A percentile compares a stretch with the other conserved stretches of the same genome.
Evolutionary conservation across 495 filamentous ascomycete genomes (phyloP).

Genomic region (Venustampulla echinocandica): DNA sequence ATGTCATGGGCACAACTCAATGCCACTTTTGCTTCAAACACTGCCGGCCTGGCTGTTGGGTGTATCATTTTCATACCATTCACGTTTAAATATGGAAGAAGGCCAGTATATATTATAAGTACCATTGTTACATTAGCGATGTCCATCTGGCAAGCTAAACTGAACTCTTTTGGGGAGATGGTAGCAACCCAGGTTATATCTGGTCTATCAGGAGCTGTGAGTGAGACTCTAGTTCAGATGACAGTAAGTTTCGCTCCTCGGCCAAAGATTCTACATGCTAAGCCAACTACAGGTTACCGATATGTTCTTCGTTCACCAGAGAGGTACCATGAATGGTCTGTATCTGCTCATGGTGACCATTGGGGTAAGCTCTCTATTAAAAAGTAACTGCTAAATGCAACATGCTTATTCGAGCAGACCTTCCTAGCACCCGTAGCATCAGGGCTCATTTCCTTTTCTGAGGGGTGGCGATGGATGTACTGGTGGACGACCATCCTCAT

Average conservation of each 20-base stretch:
- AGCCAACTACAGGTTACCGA: conserved; percentile 38
- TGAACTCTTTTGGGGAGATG: conserved; percentile 1
- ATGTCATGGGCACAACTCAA: conserved; percentile 31
- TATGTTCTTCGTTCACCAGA: conserved; percentile 43
- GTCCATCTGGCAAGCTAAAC: conserved; percentile 3
- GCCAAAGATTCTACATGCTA: conserved; percentile 24
- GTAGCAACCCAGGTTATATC: neutral
- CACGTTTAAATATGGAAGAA: conserved; percentile 36
- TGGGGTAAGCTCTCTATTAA: conserved; percentile 21
- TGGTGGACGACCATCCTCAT: conserved; percentile 41
- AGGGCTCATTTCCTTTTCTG: conserved; percentile 32
- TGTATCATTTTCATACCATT: conserved; percentile 39
- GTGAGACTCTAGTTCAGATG: conserved; percentile 5
- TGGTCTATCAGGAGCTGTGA: conserved; percentile 1
- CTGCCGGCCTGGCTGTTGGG: conserved; percentile 32
- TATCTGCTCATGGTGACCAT: conserved; percentile 30
- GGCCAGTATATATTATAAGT: conserved; percentile 33
- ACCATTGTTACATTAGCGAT: conserved; percentile 1
- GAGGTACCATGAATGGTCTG: conserved; percentile 33
- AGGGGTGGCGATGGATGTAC: conserved; percentile 43
- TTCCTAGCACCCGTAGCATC: conserved; percentile 33
- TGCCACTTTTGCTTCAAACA: conserved; percentile 29
- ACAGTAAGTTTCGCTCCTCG: neutral
- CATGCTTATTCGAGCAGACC: neutral
- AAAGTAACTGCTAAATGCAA: neutral